These are phyloP conservation scores for Pythium rhizo-oryzae DNA, from an alignment of 352 stramenopile genomes.

Conservation along the genomic window DNA sequence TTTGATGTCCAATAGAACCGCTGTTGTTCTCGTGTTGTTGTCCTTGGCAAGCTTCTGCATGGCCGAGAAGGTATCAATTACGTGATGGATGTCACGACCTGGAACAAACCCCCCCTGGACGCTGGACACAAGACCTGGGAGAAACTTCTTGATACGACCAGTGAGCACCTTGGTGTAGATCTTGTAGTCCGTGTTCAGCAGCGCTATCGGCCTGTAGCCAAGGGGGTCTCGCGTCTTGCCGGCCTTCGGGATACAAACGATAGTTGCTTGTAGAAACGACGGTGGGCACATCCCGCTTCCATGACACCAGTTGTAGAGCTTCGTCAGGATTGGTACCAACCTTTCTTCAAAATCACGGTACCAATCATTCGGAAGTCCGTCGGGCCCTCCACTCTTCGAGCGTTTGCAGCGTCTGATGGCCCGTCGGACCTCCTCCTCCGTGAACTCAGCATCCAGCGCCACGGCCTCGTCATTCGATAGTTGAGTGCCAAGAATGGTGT, in stretches of 20 bases:
- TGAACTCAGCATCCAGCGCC: neutral
- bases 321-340: neutral
- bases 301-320: neutral
- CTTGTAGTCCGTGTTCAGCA: constrained; percentile 20
- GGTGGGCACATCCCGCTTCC: neutral
- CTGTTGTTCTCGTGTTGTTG: neutral
- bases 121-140: neutral
- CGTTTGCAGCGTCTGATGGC: neutral
- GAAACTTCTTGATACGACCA: neutral
- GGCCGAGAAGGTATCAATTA: neutral
- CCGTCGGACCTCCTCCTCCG: neutral
- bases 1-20: constrained; percentile 11
- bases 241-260: constrained; percentile 3
- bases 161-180: constrained; percentile 1
- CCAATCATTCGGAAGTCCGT: neutral
- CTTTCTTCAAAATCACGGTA: neutral
- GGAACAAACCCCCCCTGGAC: constrained; percentile 10
- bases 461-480: neutral
- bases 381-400: neutral
- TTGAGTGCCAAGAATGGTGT: too few species aligned
- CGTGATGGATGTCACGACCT: constrained; percentile 6
- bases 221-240: neutral
- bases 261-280: neutral
- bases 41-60: neutral
- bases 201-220: constrained; percentile 7